Percentiles rank a stretch among this genome's conserved stretches.
phyloP scores from a whole-genome alignment of 2,329 filamentous ascomycete species.

The Aaosphaeria arxii region DNA sequence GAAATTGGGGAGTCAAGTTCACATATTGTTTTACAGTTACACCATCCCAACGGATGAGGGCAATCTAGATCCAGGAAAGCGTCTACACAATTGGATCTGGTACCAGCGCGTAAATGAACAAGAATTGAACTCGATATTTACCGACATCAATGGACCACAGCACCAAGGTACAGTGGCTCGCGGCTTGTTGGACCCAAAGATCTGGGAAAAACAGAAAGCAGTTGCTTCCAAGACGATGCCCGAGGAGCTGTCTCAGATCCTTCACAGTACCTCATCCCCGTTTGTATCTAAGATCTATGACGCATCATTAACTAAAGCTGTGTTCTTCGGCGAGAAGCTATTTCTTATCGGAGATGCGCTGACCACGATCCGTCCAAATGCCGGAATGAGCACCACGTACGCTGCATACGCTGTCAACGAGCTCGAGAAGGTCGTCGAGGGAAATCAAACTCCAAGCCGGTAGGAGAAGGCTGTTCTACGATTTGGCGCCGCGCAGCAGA shows the following conservation, averaged over 20 bases:
- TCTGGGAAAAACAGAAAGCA: slow-evolving; percentile 4
- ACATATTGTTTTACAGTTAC: slow-evolving; percentile 16
- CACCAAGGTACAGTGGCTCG: slow-evolving; percentile 4
- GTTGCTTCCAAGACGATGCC: slow-evolving; percentile 30
- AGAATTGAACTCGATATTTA: slow-evolving; percentile 38
- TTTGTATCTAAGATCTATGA: slow-evolving; percentile 44
- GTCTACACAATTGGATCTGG: slow-evolving; percentile 44
- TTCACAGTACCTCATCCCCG: slow-evolving; percentile 32
- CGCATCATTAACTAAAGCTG: slow-evolving; percentile 23
- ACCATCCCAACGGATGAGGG: slow-evolving; percentile 41
- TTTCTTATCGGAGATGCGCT: slow-evolving; percentile 45
- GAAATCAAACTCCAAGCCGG: not conserved
- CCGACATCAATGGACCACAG: slow-evolving; percentile 30
- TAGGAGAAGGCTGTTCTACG: slow-evolving; percentile 1
- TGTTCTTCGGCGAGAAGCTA: slow-evolving; percentile 36
- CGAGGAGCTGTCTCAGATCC: slow-evolving; percentile 35
- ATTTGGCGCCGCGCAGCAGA: not conserved
- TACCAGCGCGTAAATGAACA: slow-evolving; percentile 37
- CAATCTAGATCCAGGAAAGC: slow-evolving; percentile 26
- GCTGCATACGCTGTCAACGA: slow-evolving; percentile 23
- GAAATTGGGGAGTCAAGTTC: not conserved
- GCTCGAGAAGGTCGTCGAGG: not conserved
- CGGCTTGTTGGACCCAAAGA: not conserved
- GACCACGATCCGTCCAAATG: slow-evolving; percentile 40
- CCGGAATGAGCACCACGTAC: slow-evolving; percentile 41